Percentiles rank a stretch among this genome's conserved stretches.
Evolutionary conservation across 2,329 filamentous ascomycete genomes (phyloP).

Genomic region (Pestalotiopsis sp.): DNA sequence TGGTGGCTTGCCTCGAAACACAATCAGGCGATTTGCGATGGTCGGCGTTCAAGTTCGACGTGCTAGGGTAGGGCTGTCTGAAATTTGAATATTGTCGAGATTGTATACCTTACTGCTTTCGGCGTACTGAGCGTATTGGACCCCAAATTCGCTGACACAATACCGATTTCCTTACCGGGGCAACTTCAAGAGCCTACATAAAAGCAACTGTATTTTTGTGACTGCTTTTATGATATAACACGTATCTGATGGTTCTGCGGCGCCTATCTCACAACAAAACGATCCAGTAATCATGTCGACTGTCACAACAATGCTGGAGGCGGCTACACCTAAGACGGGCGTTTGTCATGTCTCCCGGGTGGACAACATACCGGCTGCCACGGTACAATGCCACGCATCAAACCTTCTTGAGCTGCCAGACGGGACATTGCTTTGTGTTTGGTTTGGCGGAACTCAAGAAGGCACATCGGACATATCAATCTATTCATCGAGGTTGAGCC

Average conservation of each 20-base stretch:
- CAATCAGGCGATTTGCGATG: not conserved
- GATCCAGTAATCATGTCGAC: not conserved
- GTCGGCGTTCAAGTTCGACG: not conserved
- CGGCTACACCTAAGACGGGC: not conserved
- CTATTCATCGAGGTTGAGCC: conserved; percentile 39
- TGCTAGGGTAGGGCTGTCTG: not conserved
- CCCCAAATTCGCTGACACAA: not conserved
- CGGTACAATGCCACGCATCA: conserved; percentile 46
- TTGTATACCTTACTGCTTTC: not conserved
- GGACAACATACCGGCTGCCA: conserved; percentile 36
- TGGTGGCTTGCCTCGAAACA: not conserved
- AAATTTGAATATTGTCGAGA: not conserved
- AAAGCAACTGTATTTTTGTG: not conserved
- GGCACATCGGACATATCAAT: conserved; percentile 46
- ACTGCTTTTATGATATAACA: not conserved
- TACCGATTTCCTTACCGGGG: not conserved
- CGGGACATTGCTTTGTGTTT: conserved; percentile 43
- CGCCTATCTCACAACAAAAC: not conserved
- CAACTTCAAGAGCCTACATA: not conserved
- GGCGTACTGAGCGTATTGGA: not conserved
- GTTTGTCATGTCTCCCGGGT: conserved; percentile 10
- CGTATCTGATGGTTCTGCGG: no score
- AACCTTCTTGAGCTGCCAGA: conserved; percentile 43
- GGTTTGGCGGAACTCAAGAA: conserved; percentile 49
- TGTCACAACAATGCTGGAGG: not conserved